Evolutionary conservation across 1,139 yeast species (phyloP), one percentile per base, ranked within the genome.

Genomic region (Tardiomyces blankii): DNA sequence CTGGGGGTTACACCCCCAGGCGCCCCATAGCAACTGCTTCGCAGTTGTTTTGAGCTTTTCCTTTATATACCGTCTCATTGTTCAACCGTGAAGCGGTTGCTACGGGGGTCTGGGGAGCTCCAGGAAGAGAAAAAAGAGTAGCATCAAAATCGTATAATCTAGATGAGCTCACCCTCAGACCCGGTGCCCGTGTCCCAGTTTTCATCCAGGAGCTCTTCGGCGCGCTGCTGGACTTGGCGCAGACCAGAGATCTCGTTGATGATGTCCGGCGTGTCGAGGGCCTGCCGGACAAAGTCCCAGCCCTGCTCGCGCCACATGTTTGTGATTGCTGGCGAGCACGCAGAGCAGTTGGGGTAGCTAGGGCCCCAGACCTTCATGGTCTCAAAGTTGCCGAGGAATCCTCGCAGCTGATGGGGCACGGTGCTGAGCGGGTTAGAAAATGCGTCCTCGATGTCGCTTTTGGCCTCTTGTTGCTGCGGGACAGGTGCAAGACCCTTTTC

Each of bases 381-480:
- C 38, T 75, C 75, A 57, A 81, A 87, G 48, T 72, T 73, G 53
- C 75, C 77, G 39, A 91, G 64, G 57, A 82, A 89, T 0, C 97
- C 97, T 50, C 98, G 70, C 18, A 91, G 68, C 60, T 91, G 98
- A 62, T 91, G 98, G 0, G 96, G 95, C 2, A 82, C 66, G 1
- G 72, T 74, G 1, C 96, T 95, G 35, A 89, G 66, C 4, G 75
- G 69, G 3, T 21, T 21, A 21, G 25, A 4, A 21, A 21, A 21
- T 7, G 25, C 25, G n/a, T n/a, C n/a, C 25, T 21, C 25, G 25
- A 7, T 7, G 25, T 43, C 47, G 4, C 53, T 49, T 13, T 44
- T 43, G 13, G 52, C 50, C 33, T 46, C 49, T 9, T 28, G 16
- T 13, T 39, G 48, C 28, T 13, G 47, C 0, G 61, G 51, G 13